Conservation (phyloP, 2,329 filamentous ascomycete species). For the Pseudocercospora fuligena region DNA sequence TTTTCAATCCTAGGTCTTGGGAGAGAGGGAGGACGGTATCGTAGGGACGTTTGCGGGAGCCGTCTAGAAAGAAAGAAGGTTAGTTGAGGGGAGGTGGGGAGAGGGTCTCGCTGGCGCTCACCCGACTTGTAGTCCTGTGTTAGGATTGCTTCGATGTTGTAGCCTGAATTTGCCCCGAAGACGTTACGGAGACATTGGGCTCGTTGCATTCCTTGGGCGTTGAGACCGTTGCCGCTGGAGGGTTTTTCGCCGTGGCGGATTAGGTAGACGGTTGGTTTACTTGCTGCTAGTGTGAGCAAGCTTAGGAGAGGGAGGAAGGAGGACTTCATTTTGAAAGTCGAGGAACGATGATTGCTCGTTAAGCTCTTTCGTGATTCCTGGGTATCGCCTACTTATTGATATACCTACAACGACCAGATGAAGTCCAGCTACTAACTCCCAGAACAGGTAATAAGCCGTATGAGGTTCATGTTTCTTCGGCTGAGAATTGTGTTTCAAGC, state of each 20-base stretch:
- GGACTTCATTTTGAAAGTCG: conserved; percentile 25
- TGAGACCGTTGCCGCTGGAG: conserved; percentile 55
- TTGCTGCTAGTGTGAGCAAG: conserved; percentile 27
- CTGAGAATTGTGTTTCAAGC: conserved; percentile 12
- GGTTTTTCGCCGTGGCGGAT: conserved; percentile 71
- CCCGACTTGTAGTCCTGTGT: conserved; percentile 58
- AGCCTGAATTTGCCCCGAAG: conserved; percentile 58
- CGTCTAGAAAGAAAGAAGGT: conserved; percentile 44
- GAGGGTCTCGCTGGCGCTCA: conserved; percentile 27
- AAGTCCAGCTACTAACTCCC: background rate
- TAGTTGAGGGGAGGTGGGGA: background rate
- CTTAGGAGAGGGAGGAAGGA: conserved; percentile 20
- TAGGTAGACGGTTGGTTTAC: conserved; percentile 61
- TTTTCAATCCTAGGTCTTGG: conserved; percentile 58
- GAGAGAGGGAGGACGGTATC: conserved; percentile 64
- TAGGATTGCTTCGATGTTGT: conserved; percentile 64
- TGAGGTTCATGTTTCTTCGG: background rate
- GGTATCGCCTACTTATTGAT: too few species aligned
- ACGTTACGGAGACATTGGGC: conserved; percentile 64
- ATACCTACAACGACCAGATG: too few species aligned
- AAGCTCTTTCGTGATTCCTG: too few species aligned
- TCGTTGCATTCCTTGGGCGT: conserved; percentile 56
- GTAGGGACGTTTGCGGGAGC: conserved; percentile 58
- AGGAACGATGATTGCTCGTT: too few species aligned
- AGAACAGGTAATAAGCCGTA: conserved; percentile 13